A percentile compares a stretch with the other conserved stretches of the same genome.
Evolutionary conservation across 2,329 filamentous ascomycete species (phyloP).

Genomic region (Neurospora sp.): DNA sequence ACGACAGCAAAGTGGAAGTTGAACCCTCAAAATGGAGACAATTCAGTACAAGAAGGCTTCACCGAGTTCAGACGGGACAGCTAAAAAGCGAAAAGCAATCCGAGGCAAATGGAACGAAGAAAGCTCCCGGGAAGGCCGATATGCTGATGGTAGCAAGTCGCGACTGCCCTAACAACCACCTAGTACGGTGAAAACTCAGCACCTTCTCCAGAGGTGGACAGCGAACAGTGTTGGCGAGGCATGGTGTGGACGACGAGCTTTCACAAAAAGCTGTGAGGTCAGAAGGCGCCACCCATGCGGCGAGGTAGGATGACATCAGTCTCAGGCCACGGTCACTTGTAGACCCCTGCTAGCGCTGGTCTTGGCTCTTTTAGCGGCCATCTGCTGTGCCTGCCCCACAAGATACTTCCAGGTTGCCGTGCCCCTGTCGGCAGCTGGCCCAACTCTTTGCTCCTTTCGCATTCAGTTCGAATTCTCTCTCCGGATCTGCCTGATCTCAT

Average conservation of each 20-base stretch:
- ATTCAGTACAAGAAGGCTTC: not conserved
- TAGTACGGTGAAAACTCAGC: not conserved
- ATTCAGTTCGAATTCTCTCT: not conserved
- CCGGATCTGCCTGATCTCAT: not conserved
- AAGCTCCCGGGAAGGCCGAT: not conserved
- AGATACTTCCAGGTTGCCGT: not conserved
- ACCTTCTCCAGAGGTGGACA: not conserved
- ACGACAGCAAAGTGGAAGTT: not conserved
- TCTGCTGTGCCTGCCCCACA: not conserved
- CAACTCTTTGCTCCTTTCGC: not conserved
- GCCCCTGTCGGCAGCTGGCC: not conserved
- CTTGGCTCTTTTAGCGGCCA: not conserved
- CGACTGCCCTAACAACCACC: not conserved
- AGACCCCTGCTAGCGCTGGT: not conserved
- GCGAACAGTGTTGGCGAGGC: not conserved
- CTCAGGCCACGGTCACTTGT: not conserved
- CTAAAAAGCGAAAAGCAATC: not conserved
- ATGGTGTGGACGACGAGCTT: not conserved
- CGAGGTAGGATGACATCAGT: not conserved
- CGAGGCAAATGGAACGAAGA: not conserved
- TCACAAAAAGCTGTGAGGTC: not conserved
- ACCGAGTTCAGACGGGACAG: not conserved
- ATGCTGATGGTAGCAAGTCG: not conserved
- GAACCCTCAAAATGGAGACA: not conserved
- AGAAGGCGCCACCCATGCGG: not conserved